These are phyloP conservation scores for Pichia sp. DNA, from an alignment of 1,139 yeast species.

Conservation along the genomic window DNA sequence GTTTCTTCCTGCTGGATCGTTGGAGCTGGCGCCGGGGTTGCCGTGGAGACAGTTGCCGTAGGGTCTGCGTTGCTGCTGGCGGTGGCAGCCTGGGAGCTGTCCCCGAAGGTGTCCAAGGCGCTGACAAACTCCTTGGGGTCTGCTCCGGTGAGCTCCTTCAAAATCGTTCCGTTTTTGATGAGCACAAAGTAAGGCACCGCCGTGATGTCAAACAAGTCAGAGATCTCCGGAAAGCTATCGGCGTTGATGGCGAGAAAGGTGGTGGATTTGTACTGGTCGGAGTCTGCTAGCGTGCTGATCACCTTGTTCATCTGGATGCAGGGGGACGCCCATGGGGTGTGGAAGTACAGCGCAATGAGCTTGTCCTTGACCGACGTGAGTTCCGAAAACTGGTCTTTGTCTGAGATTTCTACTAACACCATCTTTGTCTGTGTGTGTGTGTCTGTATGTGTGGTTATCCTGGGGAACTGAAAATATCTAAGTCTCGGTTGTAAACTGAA, in stretches of 20 bases:
- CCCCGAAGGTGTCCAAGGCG: slow-evolving; percentile 57
- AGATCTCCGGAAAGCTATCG: slow-evolving; percentile 79
- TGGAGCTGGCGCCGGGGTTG: background rate
- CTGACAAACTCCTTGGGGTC: slow-evolving; percentile 87
- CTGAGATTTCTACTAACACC: slow-evolving; percentile 72
- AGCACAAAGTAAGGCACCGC: slow-evolving; percentile 94
- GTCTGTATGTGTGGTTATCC: too few relatives aligned
- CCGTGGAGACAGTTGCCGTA: slow-evolving; percentile 8
- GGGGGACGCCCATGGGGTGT: slow-evolving; percentile 95
- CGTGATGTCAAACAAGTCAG: slow-evolving; percentile 86
- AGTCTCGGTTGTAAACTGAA: too few relatives aligned
- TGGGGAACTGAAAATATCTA: too few relatives aligned
- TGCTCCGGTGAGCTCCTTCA: slow-evolving; percentile 89
- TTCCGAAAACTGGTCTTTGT: slow-evolving; percentile 82
- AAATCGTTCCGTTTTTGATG: slow-evolving; percentile 73
- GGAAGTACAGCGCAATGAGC: slow-evolving; percentile 78
- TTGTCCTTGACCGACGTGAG: slow-evolving; percentile 62
- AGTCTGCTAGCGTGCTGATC: slow-evolving; percentile 52
- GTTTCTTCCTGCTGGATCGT: slow-evolving; percentile 50
- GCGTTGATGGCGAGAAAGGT: slow-evolving; percentile 77
- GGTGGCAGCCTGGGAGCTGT: slow-evolving; percentile 3
- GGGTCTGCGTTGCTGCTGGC: slow-evolving; percentile 17
- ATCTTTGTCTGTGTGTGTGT: slow-evolving; percentile 33
- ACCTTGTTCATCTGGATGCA: slow-evolving; percentile 84
- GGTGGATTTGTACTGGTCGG: slow-evolving; percentile 36